These are phyloP conservation scores for Eucalyptus polyanthemos DNA, from an alignment of 345 rosid species.

Conservation along the genomic window DNA sequence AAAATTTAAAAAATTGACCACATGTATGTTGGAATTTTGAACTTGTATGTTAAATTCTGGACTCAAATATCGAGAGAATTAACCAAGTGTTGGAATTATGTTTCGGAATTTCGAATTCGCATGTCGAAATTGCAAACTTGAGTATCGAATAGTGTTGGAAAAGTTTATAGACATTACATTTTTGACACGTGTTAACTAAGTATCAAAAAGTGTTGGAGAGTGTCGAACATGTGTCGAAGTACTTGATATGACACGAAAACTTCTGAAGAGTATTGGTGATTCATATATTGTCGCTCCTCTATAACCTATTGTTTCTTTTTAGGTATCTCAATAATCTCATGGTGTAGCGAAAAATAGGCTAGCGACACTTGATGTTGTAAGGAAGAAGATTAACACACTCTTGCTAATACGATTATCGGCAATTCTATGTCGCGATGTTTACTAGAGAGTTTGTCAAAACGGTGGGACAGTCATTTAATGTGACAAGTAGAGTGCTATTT, in stretches of 20 bases:
- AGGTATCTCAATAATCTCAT: not conserved
- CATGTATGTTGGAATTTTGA: too few species aligned
- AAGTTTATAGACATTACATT: accelerated
- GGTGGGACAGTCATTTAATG: not conserved
- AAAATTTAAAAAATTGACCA: too few species aligned
- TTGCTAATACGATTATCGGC: not conserved
- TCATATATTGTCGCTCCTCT: not conserved
- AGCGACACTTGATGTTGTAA: not conserved
- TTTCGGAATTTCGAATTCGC: too few species aligned
- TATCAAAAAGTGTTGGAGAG: too few species aligned
- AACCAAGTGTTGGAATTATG: accelerated
- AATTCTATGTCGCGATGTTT: not conserved
- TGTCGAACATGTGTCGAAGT: accelerated
- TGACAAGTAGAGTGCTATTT: not conserved
- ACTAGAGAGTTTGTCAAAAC: not conserved
- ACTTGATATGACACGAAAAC: accelerated
- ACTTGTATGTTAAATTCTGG: too few species aligned
- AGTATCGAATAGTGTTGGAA: accelerated
- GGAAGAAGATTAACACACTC: not conserved
- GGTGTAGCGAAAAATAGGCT: not conserved
- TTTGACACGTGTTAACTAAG: too few species aligned
- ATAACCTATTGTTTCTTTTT: not conserved
- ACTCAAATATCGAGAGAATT: too few species aligned
- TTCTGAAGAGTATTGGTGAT: accelerated
- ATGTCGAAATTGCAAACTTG: accelerated